Evolutionary conservation across 345 rosid genomes (phyloP), one percentile per base, ranked within the genome.

Genomic region (Citrus hindsii): DNA sequence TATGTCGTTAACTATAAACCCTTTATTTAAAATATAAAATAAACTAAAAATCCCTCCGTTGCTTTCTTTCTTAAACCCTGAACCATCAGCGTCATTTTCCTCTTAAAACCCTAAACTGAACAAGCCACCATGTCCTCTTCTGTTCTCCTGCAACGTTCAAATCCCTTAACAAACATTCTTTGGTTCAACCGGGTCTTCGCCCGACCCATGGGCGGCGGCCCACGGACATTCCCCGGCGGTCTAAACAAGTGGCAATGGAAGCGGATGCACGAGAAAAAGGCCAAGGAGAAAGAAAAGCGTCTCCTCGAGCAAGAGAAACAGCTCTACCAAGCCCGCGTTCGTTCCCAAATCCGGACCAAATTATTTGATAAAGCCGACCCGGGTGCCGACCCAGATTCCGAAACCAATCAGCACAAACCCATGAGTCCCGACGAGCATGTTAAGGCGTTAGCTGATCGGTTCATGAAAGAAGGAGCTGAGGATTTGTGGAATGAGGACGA

Each of bases 161-260:
- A 77, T 37, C 14, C 87, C 68, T 14, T 85, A 22, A 67, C 81
- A 19, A 78, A 61, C 32, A 69, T 53, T 13, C 74, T 85, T 73
- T 67, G 77, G 65, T 53, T 51, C 63, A 74, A 13, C 58, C 84
- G 82, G 67, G 22, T 91, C 73, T 80, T 89, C 80, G 32, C 42
- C 19, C 90, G 98, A 13, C 53, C 82, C 66, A 97, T 97, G 99
- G 98, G 97, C 28, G 99, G 98, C 6, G 99, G 98, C 38, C 98
- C 99, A 0, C 89, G 99, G 67, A 94, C 98, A 9, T 96, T 94
- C 56, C 99, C 98, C 0, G 98, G 98, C 37, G 98, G 98, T 24
- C 63, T 94, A 9, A 94, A 97, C 92, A 92, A 97, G 84, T 97
- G 97, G 99, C 98, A 94, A 56, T 97, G 99, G 99, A 97, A 94